A percentile compares a stretch with the other conserved stretches of the same genome.
Conservation (phyloP, 2,329 filamentous ascomycete species). For the Blastomyces gilchristii region DNA sequence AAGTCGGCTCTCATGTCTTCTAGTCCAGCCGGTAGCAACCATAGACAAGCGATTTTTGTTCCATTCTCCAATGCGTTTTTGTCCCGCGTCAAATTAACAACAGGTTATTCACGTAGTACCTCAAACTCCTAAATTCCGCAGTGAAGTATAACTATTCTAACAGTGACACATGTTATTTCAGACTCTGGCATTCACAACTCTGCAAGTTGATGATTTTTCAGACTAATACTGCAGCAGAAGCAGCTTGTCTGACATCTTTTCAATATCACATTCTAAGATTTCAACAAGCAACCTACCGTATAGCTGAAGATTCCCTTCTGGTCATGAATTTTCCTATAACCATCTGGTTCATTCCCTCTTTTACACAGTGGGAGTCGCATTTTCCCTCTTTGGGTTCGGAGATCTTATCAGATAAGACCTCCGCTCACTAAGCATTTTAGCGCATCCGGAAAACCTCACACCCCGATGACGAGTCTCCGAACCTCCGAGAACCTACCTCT, state of each 20-base stretch:
- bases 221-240: background rate
- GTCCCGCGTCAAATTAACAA: background rate
- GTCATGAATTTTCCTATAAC: background rate
- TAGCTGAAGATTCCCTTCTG: background rate
- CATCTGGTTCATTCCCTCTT: background rate
- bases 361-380: background rate
- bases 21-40: too few relatives aligned
- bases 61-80: too few relatives aligned
- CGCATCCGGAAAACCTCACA: background rate
- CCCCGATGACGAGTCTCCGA: background rate
- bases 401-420: constrained; percentile 4
- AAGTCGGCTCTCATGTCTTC: too few relatives aligned
- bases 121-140: too few relatives aligned
- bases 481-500: background rate
- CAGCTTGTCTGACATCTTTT: background rate
- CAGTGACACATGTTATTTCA: too few relatives aligned
- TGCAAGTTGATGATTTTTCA: background rate
- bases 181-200: too few relatives aligned
- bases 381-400: background rate
- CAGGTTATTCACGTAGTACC: background rate
- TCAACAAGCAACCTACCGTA: background rate
- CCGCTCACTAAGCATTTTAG: background rate
- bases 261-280: background rate
- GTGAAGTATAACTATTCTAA: too few relatives aligned
- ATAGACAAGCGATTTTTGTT: background rate